Percentiles rank a stretch among this genome's conserved stretches.
phyloP scores from a whole-genome alignment of 768 basidiomycete species.

The Tephrocybe sp. region DNA sequence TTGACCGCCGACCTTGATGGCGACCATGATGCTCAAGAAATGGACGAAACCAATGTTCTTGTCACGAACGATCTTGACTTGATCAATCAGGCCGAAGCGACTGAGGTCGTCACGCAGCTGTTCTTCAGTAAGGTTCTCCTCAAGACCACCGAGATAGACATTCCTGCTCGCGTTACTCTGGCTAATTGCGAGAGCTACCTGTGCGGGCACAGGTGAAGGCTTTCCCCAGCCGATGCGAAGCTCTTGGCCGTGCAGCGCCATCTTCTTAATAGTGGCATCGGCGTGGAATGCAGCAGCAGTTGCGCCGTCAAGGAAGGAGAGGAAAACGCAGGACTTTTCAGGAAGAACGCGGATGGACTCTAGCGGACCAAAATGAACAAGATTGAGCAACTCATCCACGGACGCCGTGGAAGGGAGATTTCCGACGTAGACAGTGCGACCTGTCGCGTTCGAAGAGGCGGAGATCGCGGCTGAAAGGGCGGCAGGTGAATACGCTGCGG shows the following conservation, averaged over 20 bases:
- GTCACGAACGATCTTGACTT: slow-evolving; percentile 98
- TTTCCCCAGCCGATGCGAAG: slow-evolving; percentile 99
- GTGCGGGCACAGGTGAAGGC: slow-evolving; percentile 82
- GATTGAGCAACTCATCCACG: slow-evolving; percentile 95
- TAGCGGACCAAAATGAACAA: slow-evolving; percentile 96
- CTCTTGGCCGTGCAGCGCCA: slow-evolving; percentile 91
- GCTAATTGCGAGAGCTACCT: slow-evolving; percentile 84
- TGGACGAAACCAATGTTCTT: slow-evolving; percentile 99
- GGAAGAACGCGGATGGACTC: slow-evolving; percentile 93
- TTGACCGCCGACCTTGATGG: slow-evolving; percentile 75
- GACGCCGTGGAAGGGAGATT: slow-evolving; percentile 94
- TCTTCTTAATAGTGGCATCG: slow-evolving; percentile 93
- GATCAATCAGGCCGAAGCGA: slow-evolving; percentile 94
- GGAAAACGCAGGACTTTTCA: slow-evolving; percentile 97
- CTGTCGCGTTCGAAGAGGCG: slow-evolving; percentile 66
- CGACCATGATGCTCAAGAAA: slow-evolving; percentile 92
- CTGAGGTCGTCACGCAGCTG: slow-evolving; percentile 88
- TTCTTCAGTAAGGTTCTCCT: slow-evolving; percentile 89
- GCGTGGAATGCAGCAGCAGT: slow-evolving; percentile 97
- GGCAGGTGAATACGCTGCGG: slow-evolving; percentile 71
- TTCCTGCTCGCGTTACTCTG: slow-evolving; percentile 94
- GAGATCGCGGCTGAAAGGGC: slow-evolving; percentile 72
- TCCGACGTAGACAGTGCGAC: slow-evolving; percentile 95
- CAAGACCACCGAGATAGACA: slow-evolving; percentile 94
- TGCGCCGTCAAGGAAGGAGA: slow-evolving; percentile 92